These are phyloP conservation scores for Rhynchospora breviuscula DNA, from an alignment of 176 grass and related monocot species.

Conservation along the genomic window DNA sequence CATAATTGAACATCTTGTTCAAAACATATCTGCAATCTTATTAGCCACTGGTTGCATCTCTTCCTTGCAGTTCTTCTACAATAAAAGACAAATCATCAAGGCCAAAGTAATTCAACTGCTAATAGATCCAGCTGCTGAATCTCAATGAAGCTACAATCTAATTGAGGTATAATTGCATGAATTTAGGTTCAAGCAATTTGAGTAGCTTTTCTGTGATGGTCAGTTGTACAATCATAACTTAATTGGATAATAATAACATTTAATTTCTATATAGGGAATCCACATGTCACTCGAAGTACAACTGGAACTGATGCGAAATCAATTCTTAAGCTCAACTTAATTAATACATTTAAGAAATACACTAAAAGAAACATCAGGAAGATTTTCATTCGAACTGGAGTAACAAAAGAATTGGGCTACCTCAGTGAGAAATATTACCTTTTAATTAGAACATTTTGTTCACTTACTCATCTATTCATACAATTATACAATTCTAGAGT, in stretches of 20 bases:
- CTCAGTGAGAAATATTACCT: no score
- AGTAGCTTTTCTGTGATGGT: neutral
- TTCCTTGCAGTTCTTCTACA: constrained; percentile 40
- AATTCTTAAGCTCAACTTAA: no score
- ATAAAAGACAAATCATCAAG: constrained; percentile 2
- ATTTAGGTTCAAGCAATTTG: neutral
- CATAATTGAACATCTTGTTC: neutral
- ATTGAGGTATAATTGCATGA: neutral
- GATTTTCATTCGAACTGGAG: no score
- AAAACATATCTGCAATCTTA: constrained; percentile 38
- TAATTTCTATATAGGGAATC: no score
- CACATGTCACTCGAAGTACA: no score
- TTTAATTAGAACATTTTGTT: no score
- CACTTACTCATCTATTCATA: no score
- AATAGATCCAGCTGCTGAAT: neutral
- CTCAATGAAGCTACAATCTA: neutral
- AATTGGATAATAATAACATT: no score
- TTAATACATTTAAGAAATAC: neutral
- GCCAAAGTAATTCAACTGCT: constrained; percentile 5
- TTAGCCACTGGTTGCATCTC: constrained; percentile 52
- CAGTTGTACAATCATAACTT: neutral
- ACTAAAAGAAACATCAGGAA: no score
- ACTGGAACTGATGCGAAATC: no score
- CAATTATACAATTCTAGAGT: no score
- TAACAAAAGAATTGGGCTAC: no score